Evolutionary conservation across 495 filamentous ascomycete species (phyloP).

Genomic region (Aspergillus sclerotiicarbonarius): DNA sequence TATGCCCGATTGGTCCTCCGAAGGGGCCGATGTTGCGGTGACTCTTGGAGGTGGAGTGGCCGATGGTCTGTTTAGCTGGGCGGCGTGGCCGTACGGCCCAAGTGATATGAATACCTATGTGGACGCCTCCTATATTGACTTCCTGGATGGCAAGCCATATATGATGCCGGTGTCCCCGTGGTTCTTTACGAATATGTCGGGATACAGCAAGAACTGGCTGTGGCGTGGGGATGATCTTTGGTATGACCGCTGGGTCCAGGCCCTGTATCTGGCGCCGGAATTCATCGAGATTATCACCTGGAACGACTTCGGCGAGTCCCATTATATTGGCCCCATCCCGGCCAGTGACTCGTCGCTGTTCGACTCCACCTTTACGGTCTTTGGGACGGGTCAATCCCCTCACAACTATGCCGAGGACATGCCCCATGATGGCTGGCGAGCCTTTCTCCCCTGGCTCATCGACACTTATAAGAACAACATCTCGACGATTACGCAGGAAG

Average conservation of each 20-base stretch:
- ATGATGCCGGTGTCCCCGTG: constrained; percentile 78
- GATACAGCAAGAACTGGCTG: constrained; percentile 61
- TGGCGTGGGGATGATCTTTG: constrained; percentile 57
- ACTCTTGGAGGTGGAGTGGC: constrained; percentile 31
- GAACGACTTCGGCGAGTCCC: constrained; percentile 68
- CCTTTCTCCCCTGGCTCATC: constrained; percentile 5
- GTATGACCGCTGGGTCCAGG: constrained; percentile 55
- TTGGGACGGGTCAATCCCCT: not conserved
- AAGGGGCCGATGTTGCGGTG: constrained; percentile 41
- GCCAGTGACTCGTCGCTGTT: no score
- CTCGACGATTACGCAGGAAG: constrained; percentile 22
- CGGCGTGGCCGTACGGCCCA: constrained; percentile 63
- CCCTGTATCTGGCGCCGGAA: constrained; percentile 44
- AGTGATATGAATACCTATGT: constrained; percentile 46
- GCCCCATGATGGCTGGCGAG: constrained; percentile 9
- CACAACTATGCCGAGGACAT: not conserved
- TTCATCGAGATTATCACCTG: constrained; percentile 63
- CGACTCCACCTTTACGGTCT: not conserved
- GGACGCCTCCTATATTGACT: constrained; percentile 55
- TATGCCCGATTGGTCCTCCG: constrained; percentile 60
- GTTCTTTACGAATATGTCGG: constrained; percentile 66
- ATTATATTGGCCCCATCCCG: constrained; percentile 46
- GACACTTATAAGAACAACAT: constrained; percentile 5
- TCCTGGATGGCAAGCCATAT: constrained; percentile 48
- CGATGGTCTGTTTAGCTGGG: constrained; percentile 65